Evolutionary conservation across 768 basidiomycete genomes (phyloP).

Genomic region (Kwoniella dejecticola): DNA sequence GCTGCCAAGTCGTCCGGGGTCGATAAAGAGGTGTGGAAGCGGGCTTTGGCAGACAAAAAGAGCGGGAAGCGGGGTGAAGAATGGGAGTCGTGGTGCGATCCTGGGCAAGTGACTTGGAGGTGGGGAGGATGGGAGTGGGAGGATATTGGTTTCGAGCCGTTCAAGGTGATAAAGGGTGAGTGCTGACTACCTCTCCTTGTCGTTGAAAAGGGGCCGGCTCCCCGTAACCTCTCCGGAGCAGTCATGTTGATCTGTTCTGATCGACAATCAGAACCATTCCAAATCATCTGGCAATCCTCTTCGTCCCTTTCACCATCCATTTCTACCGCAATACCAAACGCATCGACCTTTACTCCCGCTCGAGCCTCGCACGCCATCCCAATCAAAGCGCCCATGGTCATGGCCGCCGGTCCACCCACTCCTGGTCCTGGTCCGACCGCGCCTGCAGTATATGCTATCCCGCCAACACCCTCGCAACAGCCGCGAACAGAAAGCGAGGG

Average conservation of each 20-base stretch:
- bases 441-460: conserved; percentile 44
- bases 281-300: conserved; percentile 52
- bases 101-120: conserved; percentile 52
- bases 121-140: conserved; percentile 56
- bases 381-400: conserved; percentile 49
- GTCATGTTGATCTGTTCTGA: too few species aligned
- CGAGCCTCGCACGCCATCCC: conserved; percentile 48
- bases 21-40: conserved; percentile 43
- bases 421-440: conserved; percentile 28
- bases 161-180: conserved; percentile 46
- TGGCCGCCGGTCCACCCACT: conserved; percentile 43
- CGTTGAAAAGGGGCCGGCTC: too few species aligned
- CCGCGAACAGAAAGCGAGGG: not conserved
- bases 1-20: conserved; percentile 37
- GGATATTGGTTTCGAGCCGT: conserved; percentile 50
- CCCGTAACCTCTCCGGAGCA: too few species aligned
- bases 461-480: conserved; percentile 40
- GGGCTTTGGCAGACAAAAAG: conserved; percentile 29
- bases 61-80: conserved; percentile 31
- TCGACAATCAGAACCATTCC: conserved; percentile 50
- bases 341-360: conserved; percentile 26
- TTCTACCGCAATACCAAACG: conserved; percentile 16
- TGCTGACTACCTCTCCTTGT: too few species aligned
- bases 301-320: conserved; percentile 15
- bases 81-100: conserved; percentile 57